Conservation (phyloP, 257 asterid species). For the Plectranthus barbatus region DNA sequence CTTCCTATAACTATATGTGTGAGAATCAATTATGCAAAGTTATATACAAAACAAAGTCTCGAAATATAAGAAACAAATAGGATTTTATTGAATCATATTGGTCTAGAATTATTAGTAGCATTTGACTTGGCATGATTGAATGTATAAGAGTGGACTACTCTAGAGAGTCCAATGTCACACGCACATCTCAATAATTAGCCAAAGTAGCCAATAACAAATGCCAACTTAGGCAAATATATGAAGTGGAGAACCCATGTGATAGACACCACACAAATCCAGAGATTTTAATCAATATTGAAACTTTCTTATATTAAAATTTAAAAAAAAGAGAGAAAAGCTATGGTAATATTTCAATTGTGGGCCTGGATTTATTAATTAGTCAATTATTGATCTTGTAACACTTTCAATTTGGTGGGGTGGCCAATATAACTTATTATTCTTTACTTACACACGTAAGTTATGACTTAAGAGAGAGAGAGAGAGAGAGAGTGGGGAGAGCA, state of each 20-base stretch:
- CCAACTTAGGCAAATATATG: background rate
- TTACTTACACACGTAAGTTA: background rate
- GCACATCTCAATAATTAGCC: slow-evolving; percentile 11
- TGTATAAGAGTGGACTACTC: background rate
- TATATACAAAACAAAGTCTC: too few species aligned
- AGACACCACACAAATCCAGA: background rate
- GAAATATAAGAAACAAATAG: background rate
- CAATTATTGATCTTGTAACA: background rate
- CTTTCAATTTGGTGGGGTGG: background rate
- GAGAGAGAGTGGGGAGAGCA: slow-evolving; percentile 7
- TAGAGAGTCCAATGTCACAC: background rate
- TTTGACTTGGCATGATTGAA: background rate
- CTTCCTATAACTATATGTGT: too few species aligned
- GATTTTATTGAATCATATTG: background rate
- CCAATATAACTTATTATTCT: background rate
- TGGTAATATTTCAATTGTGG: slow-evolving; percentile 6
- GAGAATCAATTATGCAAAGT: too few species aligned
- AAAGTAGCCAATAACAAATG: background rate
- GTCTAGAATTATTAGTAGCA: background rate
- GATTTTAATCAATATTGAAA: background rate
- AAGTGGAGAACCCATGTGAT: slow-evolving; percentile 8
- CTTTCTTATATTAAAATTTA: too few species aligned
- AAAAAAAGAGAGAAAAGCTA: too few species aligned
- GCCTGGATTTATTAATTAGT: background rate
- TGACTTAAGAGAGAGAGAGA: too few species aligned